Evolutionary conservation across 164 flowering plant species (phyloP).

Genomic region (Berberis vulgaris): DNA sequence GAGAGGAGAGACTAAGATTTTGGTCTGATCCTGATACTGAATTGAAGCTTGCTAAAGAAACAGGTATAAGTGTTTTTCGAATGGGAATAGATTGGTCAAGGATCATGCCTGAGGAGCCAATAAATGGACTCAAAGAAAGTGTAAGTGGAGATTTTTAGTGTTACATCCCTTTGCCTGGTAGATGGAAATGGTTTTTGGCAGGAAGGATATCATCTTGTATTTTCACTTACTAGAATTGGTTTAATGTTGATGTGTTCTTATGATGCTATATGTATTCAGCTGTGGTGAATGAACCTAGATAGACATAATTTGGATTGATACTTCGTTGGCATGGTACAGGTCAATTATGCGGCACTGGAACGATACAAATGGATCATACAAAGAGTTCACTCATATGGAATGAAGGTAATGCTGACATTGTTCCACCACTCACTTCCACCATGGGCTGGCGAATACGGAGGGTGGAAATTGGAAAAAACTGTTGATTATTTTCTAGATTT

Average conservation of each 20-base stretch:
- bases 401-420: conserved; percentile 97
- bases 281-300: background rate
- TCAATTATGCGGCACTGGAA: conserved; percentile 87
- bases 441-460: conserved; percentile 98
- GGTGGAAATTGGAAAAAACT: conserved; percentile 94
- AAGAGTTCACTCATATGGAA: conserved; percentile 74
- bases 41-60: conserved; percentile 75
- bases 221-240: no score
- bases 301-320: background rate
- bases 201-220: no score
- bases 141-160: conserved; percentile 31
- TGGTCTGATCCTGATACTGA: conserved; percentile 99
- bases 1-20: conserved; percentile 91
- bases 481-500: conserved; percentile 89
- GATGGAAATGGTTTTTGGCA: no score
- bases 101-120: conserved; percentile 83
- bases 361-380: conserved; percentile 87
- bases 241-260: no score
- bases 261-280: background rate
- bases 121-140: conserved; percentile 43
- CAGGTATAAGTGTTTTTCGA: conserved; percentile 78
- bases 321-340: conserved; percentile 27
- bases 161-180: background rate
- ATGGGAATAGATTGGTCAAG: conserved; percentile 98
- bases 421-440: conserved; percentile 99